Percentiles rank a stretch among this genome's conserved stretches.
Conservation (phyloP, 768 basidiomycete species). For the Auriculariales sp. region DNA sequence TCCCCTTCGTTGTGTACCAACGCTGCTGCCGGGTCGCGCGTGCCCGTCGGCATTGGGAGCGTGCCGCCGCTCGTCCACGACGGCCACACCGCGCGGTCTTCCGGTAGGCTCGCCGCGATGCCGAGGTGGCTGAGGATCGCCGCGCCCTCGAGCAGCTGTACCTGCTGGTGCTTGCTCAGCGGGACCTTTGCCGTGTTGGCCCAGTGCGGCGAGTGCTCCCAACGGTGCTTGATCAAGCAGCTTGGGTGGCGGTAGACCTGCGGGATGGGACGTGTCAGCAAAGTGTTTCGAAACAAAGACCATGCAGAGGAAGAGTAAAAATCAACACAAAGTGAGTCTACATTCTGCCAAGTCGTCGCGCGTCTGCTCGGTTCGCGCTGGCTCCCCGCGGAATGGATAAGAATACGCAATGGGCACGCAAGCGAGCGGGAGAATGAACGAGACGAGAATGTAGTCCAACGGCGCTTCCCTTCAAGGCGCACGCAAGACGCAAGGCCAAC, state of each 20-base stretch:
- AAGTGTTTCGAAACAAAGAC: too few relatives aligned
- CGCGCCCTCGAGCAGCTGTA: constrained; percentile 90
- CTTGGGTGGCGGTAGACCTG: constrained; percentile 85
- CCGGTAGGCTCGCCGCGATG: constrained; percentile 66
- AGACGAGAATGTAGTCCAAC: too few relatives aligned
- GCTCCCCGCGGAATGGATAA: too few relatives aligned
- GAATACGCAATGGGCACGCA: too few relatives aligned
- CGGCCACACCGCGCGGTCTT: constrained; percentile 89
- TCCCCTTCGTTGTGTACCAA: too few relatives aligned
- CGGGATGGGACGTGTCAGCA: not conserved
- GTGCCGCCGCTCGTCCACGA: constrained; percentile 43
- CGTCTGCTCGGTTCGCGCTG: too few relatives aligned
- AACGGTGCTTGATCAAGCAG: constrained; percentile 92
- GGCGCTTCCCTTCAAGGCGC: too few relatives aligned
- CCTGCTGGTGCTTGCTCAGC: constrained; percentile 92
- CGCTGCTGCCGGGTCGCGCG: not conserved
- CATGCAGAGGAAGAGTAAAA: too few relatives aligned
- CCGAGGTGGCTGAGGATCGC: constrained; percentile 82
- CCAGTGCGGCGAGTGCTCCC: constrained; percentile 97
- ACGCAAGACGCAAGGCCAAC: too few relatives aligned
- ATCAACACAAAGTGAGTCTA: too few relatives aligned
- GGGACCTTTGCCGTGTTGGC: constrained; percentile 81
- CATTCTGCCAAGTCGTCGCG: too few relatives aligned
- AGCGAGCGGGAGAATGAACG: too few relatives aligned
- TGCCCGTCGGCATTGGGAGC: constrained; percentile 3